Conservation (phyloP, 306 rosid genomes). For the Prunus salicina region DNA sequence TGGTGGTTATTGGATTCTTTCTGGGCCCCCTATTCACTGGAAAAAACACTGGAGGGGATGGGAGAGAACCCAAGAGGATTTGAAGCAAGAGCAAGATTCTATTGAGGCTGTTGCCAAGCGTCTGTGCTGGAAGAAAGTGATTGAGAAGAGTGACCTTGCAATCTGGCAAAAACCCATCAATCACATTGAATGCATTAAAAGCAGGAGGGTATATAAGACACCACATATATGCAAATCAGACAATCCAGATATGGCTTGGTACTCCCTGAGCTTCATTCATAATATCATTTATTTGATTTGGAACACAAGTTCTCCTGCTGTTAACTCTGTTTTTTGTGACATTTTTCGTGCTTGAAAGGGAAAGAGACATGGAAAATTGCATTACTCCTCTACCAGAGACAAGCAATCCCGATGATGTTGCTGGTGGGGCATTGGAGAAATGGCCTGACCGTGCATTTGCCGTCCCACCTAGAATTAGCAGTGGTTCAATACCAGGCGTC, state of each 20-base stretch:
- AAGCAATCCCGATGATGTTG: slow-evolving; percentile 40
- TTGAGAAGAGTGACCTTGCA: slow-evolving; percentile 66
- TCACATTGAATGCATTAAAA: slow-evolving; percentile 65
- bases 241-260: slow-evolving; percentile 80
- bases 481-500: slow-evolving; percentile 63
- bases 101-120: slow-evolving; percentile 68
- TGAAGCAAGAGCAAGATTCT: slow-evolving; percentile 77
- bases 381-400: slow-evolving; percentile 84
- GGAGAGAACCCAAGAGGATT: slow-evolving; percentile 85
- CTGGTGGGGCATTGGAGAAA: slow-evolving; percentile 79
- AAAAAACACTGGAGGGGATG: slow-evolving; percentile 85
- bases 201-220: slow-evolving; percentile 48
- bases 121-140: slow-evolving; percentile 82
- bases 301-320: neutral
- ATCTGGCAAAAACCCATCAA: slow-evolving; percentile 90
- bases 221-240: slow-evolving; percentile 79
- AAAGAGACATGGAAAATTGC: slow-evolving; percentile 72
- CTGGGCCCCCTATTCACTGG: slow-evolving; percentile 95
- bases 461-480: slow-evolving; percentile 70
- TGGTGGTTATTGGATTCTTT: slow-evolving; percentile 96
- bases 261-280: slow-evolving; percentile 12
- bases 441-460: slow-evolving; percentile 90
- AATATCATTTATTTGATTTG: slow-evolving; percentile 7
- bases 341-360: slow-evolving; percentile 46
- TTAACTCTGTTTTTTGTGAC: neutral